A percentile compares a stretch with the other conserved stretches of the same genome.
phyloP scores from a whole-genome alignment of 208 protist genomes.

The Trypanosoma avium region DNA sequence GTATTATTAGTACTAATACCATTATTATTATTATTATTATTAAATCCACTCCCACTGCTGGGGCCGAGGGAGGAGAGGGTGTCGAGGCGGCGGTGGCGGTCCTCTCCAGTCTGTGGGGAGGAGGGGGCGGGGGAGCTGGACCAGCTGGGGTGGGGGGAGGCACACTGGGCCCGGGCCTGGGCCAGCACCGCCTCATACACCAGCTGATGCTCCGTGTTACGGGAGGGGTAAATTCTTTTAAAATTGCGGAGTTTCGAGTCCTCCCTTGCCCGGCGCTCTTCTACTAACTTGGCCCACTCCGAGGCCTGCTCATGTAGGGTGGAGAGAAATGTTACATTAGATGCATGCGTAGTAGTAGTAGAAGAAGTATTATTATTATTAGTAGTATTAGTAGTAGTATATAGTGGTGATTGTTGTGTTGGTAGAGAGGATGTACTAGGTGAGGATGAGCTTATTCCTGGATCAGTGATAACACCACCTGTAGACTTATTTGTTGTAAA shows the following conservation, averaged over 20 bases:
- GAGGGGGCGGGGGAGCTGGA: neutral
- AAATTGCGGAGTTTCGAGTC: conserved; percentile 84
- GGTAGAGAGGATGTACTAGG: conserved; percentile 5
- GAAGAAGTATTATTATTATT: neutral
- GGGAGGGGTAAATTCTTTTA: conserved; percentile 75
- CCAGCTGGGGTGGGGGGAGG: neutral
- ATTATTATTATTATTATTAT: neutral
- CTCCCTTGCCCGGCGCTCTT: conserved; percentile 50
- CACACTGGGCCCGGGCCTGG: conserved; percentile 29
- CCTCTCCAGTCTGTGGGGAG: conserved; percentile 14
- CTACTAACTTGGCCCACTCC: conserved; percentile 16
- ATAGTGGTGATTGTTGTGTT: neutral
- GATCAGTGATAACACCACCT: neutral
- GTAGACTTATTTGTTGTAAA: conserved; percentile 1
- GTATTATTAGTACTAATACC: neutral
- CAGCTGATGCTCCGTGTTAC: conserved; percentile 50
- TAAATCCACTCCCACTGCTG: too few relatives aligned
- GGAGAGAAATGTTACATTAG: too few relatives aligned
- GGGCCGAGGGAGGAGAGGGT: neutral
- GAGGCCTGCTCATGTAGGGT: neutral
- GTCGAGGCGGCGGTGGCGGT: conserved; percentile 18
- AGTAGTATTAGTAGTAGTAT: neutral
- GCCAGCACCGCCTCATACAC: conserved; percentile 74
- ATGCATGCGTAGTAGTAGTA: too few relatives aligned
- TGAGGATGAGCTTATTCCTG: neutral